These are phyloP conservation scores for Rhodamnia argentea DNA, from an alignment of 345 rosid genomes.

Conservation along the genomic window DNA sequence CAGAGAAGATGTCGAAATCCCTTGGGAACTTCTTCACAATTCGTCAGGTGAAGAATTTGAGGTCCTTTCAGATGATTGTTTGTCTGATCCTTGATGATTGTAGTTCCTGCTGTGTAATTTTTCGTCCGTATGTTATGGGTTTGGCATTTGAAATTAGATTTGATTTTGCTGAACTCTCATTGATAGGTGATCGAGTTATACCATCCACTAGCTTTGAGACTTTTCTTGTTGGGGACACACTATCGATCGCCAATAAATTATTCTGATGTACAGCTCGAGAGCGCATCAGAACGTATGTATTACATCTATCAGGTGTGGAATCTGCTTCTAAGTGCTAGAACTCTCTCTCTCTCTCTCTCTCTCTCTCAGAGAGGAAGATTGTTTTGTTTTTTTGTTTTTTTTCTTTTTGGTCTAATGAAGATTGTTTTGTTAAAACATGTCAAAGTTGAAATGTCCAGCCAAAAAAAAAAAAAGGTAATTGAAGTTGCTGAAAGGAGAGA, in stretches of 20 bases:
- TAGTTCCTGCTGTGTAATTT: not conserved
- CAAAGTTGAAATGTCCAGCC: not conserved
- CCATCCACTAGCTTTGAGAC: slow-evolving; percentile 81
- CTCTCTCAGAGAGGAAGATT: not conserved
- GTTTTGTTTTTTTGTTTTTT: too few species aligned
- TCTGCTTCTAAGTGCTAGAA: not conserved
- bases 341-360: not conserved
- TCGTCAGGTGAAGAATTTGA: slow-evolving; percentile 50
- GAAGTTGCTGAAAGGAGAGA: not conserved
- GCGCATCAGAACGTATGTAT: slow-evolving; percentile 89
- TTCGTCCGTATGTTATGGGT: not conserved
- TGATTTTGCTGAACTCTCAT: not conserved
- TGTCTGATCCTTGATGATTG: not conserved
- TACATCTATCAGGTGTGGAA: slow-evolving; percentile 80
- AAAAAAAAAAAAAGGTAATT: too few species aligned
- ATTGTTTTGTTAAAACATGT: not conserved
- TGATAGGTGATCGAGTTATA: slow-evolving; percentile 68
- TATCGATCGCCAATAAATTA: slow-evolving; percentile 93
- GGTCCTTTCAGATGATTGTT: not conserved
- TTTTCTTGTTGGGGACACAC: slow-evolving; percentile 84
- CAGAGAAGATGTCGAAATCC: slow-evolving; percentile 97
- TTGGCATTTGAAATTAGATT: not conserved
- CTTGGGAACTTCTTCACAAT: slow-evolving; percentile 96
- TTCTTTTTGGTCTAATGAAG: too few species aligned
- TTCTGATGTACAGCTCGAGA: slow-evolving; percentile 71